Evolutionary conservation across 1,139 yeast genomes (phyloP), one percentile per base, ranked within the genome.

Genomic region (Lodderomyces theae): DNA sequence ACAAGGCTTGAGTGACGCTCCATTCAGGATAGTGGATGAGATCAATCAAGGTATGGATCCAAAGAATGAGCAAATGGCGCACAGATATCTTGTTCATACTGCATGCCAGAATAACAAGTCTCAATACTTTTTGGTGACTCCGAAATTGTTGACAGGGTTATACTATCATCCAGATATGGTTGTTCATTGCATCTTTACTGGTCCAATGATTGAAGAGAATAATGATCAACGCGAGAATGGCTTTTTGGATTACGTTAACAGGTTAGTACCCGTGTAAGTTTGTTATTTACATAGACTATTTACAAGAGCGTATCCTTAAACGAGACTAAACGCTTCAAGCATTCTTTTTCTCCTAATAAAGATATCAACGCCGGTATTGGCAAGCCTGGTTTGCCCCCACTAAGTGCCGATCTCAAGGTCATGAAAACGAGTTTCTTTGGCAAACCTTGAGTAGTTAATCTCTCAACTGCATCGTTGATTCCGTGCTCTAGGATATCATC

Each of bases 31-130:
- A 2, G 97, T 94, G 5, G 99, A 94, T 62, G 99, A 94, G 66
- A 94, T 94, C 49, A 94, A 94, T 60, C 99, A 94, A 65, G 99
- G 98, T 49, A 90, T 94, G 97, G 99, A 94, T 63, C 88, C 95
- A 7, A 78, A 79, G 46, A 92, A 92, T 57, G 98, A 94, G 61
- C 79, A 94, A 48, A 74, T 80, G 65, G 94, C 95, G 2, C 97
- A 92, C 57, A 77, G 80, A 48, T 79, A 87, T 49, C 82, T 94
- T 74, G 97, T 92, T 3, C 81, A 84, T 43, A 82, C 86, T 35
- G 94, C 97, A 0, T 86, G 96, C 56, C 69, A 72, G 22, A 76
- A 72, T 15, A 61, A 63, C 34, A 74, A 80, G 10, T 74, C 82
- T 3, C 97, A 90, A 57, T 92, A 90, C 60, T 89, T 92, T 56